Conservation (phyloP, 306 rosid genomes). For the Dryas drummondii region DNA sequence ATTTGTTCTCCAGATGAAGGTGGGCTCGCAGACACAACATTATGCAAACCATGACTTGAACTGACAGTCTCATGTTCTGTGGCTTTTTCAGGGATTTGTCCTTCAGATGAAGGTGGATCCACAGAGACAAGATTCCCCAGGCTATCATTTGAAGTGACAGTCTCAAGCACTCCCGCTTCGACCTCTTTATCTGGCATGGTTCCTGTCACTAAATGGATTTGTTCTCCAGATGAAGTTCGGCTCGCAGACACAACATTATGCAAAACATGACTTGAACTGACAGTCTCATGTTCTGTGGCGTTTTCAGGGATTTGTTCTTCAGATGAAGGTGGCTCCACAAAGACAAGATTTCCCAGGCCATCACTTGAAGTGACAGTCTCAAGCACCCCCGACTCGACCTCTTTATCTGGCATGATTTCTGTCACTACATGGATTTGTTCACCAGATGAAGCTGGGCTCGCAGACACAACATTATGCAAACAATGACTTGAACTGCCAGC, state of each 20-base stretch:
- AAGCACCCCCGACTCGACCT: conserved; percentile 22
- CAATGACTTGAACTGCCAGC: conserved; percentile 20
- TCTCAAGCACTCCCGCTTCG: conserved; percentile 12
- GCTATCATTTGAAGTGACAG: conserved; percentile 18
- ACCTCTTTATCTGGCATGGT: conserved; percentile 30
- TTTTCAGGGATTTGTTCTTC: conserved; percentile 19
- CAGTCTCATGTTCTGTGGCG: conserved; percentile 21
- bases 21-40: not conserved
- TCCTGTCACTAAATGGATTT: not conserved
- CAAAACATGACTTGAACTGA: conserved; percentile 20
- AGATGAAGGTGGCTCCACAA: conserved; percentile 24
- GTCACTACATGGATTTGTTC: conserved; percentile 23
- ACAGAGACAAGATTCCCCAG: conserved; percentile 17
- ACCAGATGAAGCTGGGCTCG: conserved; percentile 22
- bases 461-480: conserved; percentile 12
- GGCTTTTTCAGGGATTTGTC: conserved; percentile 29
- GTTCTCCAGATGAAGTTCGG: not conserved
- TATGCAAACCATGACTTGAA: not conserved
- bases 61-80: conserved; percentile 1
- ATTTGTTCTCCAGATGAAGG: too few relatives aligned
- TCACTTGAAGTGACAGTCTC: conserved; percentile 24
- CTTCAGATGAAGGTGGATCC: conserved; percentile 27
- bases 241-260: conserved; percentile 13
- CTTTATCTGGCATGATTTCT: conserved; percentile 20
- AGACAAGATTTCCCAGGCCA: conserved; percentile 10